Conservation (phyloP, 2,329 filamentous ascomycete genomes). For the Mycosphaerella sp. region DNA sequence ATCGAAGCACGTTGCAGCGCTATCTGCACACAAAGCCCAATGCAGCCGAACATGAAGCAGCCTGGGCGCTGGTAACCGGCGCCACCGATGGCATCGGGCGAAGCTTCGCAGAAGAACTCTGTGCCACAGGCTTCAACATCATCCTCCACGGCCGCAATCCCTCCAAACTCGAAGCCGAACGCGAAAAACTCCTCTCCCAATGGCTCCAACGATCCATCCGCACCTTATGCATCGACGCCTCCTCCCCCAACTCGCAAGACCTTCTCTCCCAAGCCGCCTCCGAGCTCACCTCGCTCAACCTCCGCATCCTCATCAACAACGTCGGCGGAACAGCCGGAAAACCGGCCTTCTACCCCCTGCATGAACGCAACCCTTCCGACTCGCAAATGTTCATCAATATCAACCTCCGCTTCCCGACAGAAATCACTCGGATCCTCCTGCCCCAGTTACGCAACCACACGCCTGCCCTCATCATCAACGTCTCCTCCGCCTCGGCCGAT, state of each 20-base stretch:
- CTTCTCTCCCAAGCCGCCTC: slow-evolving; percentile 31
- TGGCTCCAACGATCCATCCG: slow-evolving; percentile 38
- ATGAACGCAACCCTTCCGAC: slow-evolving; percentile 33
- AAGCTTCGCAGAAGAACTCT: slow-evolving; percentile 48
- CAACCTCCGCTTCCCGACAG: slow-evolving; percentile 47
- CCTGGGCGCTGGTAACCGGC: slow-evolving; percentile 36
- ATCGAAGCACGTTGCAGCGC: slow-evolving; percentile 21
- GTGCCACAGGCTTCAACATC: slow-evolving; percentile 49
- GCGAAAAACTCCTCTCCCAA: slow-evolving; percentile 35
- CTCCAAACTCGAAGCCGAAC: slow-evolving; percentile 43
- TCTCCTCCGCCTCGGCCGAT: slow-evolving; percentile 43
- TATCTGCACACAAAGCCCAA: slow-evolving; percentile 14
- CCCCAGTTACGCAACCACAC: slow-evolving; percentile 38
- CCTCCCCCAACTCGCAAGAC: slow-evolving; percentile 29
- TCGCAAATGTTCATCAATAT: slow-evolving; percentile 42
- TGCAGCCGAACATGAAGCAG: slow-evolving; percentile 3
- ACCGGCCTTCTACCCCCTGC: slow-evolving; percentile 35
- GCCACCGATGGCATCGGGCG: slow-evolving; percentile 51
- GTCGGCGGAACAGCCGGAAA: slow-evolving; percentile 41
- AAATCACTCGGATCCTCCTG: slow-evolving; percentile 44
- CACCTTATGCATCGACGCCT: slow-evolving; percentile 31
- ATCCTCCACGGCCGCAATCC: slow-evolving; percentile 52
- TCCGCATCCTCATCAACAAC: slow-evolving; percentile 54
- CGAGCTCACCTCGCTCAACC: slow-evolving; percentile 32
- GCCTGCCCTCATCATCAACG: slow-evolving; percentile 47